phyloP scores from a whole-genome alignment of 768 basidiomycete genomes.

The Boletales sp. region DNA sequence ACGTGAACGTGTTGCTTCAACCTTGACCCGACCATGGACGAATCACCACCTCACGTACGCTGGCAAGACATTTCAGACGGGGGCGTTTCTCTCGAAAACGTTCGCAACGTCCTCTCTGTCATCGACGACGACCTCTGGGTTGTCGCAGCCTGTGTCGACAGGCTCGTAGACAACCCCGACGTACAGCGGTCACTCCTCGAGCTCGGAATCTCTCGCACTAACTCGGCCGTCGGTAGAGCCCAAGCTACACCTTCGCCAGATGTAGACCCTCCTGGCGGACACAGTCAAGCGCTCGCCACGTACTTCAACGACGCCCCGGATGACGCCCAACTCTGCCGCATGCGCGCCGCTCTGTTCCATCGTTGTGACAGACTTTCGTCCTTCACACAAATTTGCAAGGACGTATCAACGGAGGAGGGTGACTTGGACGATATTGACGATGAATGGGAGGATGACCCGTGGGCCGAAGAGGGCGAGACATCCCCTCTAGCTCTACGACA shows the following conservation, averaged over 20 bases:
- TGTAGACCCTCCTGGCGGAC: conserved; percentile 14
- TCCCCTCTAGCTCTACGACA: conserved; percentile 17
- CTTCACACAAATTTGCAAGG: conserved; percentile 58
- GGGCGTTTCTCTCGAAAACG: conserved; percentile 49
- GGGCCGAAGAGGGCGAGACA: conserved; percentile 51
- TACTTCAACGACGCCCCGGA: conserved; percentile 56
- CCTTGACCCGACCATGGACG: conserved; percentile 31
- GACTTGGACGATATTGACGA: conserved; percentile 35
- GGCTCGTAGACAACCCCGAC: conserved; percentile 53
- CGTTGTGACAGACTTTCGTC: conserved; percentile 70
- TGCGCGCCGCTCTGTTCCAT: conserved; percentile 66
- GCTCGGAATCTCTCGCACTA: conserved; percentile 61
- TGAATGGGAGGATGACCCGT: conserved; percentile 58
- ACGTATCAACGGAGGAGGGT: conserved; percentile 27
- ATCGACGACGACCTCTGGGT: conserved; percentile 75
- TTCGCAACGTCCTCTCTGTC: conserved; percentile 45
- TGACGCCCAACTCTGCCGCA: conserved; percentile 60
- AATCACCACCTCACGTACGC: conserved; percentile 36
- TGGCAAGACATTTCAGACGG: conserved; percentile 60
- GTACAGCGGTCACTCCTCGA: conserved; percentile 58
- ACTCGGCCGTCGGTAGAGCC: conserved; percentile 44
- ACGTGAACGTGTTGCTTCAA: not conserved
- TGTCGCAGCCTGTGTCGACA: conserved; percentile 67
- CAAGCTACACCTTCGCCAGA: conserved; percentile 33
- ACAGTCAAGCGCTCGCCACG: conserved; percentile 32